Conservation (phyloP, 2,329 filamentous ascomycete genomes). For the Fusarium secorum region DNA sequence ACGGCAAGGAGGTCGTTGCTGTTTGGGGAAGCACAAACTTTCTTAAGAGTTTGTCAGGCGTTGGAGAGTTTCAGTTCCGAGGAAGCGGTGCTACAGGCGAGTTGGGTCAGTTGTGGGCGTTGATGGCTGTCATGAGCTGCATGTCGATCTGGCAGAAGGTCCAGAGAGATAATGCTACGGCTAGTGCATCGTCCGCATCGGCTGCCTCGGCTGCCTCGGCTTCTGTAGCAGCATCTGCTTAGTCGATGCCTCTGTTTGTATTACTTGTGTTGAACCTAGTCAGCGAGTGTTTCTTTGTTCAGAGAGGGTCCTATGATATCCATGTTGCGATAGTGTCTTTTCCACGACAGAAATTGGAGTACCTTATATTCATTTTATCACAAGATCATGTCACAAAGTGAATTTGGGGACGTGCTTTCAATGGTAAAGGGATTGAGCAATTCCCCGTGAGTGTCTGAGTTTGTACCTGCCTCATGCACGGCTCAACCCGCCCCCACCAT, state of each 20-base stretch:
- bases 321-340: background rate
- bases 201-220: too few relatives aligned
- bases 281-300: background rate
- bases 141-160: constrained; percentile 36
- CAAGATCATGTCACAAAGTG: too few relatives aligned
- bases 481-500: background rate
- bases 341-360: background rate
- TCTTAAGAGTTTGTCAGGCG: constrained; percentile 19
- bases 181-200: too few relatives aligned
- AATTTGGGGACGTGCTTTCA: background rate
- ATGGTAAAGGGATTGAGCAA: background rate
- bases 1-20: constrained; percentile 38
- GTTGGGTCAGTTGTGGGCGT: constrained; percentile 34
- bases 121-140: constrained; percentile 42
- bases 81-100: constrained; percentile 41
- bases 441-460: background rate
- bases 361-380: background rate
- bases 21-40: constrained; percentile 31
- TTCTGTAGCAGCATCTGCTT: background rate
- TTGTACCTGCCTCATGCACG: background rate
- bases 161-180: constrained; percentile 8
- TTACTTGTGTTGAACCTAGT: background rate
- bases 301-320: background rate
- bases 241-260: background rate
- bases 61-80: constrained; percentile 39